Evolutionary conservation across 805 yeast genomes (phyloP), one percentile per base, ranked within the genome.

Genomic region (Yarrowia sp.): DNA sequence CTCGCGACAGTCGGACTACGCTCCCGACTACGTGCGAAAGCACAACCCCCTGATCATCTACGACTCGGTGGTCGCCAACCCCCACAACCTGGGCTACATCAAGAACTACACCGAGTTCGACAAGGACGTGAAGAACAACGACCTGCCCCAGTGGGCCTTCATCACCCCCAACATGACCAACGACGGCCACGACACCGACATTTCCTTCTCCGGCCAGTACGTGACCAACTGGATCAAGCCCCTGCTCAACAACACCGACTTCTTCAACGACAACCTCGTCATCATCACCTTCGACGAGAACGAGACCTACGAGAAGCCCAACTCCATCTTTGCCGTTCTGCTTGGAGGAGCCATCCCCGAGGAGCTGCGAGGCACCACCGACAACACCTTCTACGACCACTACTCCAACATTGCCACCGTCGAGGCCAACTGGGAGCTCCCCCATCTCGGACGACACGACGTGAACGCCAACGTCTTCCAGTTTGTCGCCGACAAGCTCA

Each of bases 81-180:
- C 70, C 16, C 65, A 73, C 58, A 77, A 83, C 66, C 68, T 74
- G 64, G 70, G 74, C 49, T 75, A 77, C 72, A 76, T 81, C 72
- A 80, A 81, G 74, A 78, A 80, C 72, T 76, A 79, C 67, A 78
- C 80, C 55, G 72, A 73, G 64, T 77, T 81, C 67, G 67, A 77
- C 63, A 65, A 66, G 38, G 84, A 81, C 67, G 67, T 78, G 62
- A 68, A 67, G 32, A 68, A 72, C 68, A 69, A 78, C 66, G 67
- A 70, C 51, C 73, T 80, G 66, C 84, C 84, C 55, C 84, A 81
- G 75, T 81, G 81, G 80, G 66, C 74, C 65, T 75, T 80, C 74
- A 75, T 81, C 69, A 81, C 84, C 49, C 84, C 84, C 64, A 80
- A 81, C 73, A 77, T 80, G 80, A 72, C 81, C 64, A 74, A 80